phyloP scores from a whole-genome alignment of 768 basidiomycete genomes.

The Boletus barrowsii region DNA sequence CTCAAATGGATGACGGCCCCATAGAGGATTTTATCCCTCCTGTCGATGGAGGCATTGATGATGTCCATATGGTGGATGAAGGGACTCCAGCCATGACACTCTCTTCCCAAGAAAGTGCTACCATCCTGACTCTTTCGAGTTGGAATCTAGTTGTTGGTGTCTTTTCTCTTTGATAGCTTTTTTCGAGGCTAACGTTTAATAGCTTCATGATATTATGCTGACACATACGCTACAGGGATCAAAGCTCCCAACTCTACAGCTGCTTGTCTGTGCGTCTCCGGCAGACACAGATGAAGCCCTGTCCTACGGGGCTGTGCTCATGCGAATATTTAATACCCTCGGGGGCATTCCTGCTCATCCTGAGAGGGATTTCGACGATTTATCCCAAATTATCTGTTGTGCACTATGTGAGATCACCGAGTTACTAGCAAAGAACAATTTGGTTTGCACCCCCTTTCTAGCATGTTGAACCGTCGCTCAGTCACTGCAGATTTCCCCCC shows the following conservation, averaged over 20 bases:
- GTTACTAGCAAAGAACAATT: slow-evolving; percentile 34
- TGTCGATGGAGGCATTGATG: slow-evolving; percentile 27
- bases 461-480: slow-evolving; percentile 4
- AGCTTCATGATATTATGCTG: slow-evolving; percentile 63
- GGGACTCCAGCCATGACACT: slow-evolving; percentile 5
- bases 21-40: slow-evolving; percentile 13
- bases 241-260: slow-evolving; percentile 48
- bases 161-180: neutral
- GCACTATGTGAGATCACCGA: slow-evolving; percentile 41
- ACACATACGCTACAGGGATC: slow-evolving; percentile 46
- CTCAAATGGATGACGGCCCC: slow-evolving; percentile 9
- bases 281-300: slow-evolving; percentile 24
- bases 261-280: slow-evolving; percentile 42
- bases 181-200: slow-evolving; percentile 1
- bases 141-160: slow-evolving; percentile 55
- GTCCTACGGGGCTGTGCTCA: slow-evolving; percentile 42
- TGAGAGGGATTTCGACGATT: slow-evolving; percentile 16
- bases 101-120: slow-evolving; percentile 29
- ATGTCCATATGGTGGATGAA: slow-evolving; percentile 35
- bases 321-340: slow-evolving; percentile 33
- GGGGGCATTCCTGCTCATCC: slow-evolving; percentile 22
- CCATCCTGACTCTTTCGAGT: slow-evolving; percentile 41
- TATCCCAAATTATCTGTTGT: slow-evolving; percentile 29
- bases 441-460: slow-evolving; percentile 35
- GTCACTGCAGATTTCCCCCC: slow-evolving; percentile 38